Evolutionary conservation across 148 eudicot species (phyloP), one percentile per base, ranked within the genome.

Genomic region (Suaeda aralocaspica): DNA sequence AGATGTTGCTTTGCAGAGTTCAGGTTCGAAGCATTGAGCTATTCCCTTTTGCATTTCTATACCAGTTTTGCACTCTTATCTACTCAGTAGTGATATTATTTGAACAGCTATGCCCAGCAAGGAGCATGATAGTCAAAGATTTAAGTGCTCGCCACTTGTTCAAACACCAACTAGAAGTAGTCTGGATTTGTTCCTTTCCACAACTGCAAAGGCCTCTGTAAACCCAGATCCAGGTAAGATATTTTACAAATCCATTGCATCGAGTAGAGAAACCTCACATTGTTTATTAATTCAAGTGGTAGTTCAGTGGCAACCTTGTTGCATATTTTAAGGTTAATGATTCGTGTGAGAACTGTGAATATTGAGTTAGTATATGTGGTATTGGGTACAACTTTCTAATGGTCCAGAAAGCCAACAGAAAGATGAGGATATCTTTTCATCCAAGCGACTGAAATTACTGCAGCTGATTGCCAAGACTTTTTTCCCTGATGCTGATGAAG

Each of bases 401-500:
- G 67, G 51, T 56, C 73, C 76, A 88, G 92, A 78, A 34, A 68
- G 42, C 59, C 81, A 79, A 67, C 22, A 49, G 75, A 55, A 52
- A 73, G 84, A 78, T 60, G 83, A 74, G 69, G 96, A 88, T 51
- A 63, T 87, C 33, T 85, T 90, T 84, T 68, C 81, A 65, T 77
- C 68, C 71, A 88, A 87, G 79, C 84, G 96, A 80, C 77, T 55
- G 42, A 87, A 72, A 74, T 68, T 93, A 73, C 81, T 39, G 49
- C 88, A 75, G 63, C 78, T 72, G 85, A 87, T 77, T 59, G 79
- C 73, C 44, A 79, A 83, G 68, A 76, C 81, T 62, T 76, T 81
- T 66, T 83, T 61, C 52, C 81, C 78, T 64, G 87, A 78, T 41
- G 74, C 61, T 73, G 78, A 72, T 15, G 73, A 83, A 61, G 50